Base-by-base conservation (phyloP, 2,329 filamentous ascomycete genomes). In the Colletotrichum magnum region DNA sequence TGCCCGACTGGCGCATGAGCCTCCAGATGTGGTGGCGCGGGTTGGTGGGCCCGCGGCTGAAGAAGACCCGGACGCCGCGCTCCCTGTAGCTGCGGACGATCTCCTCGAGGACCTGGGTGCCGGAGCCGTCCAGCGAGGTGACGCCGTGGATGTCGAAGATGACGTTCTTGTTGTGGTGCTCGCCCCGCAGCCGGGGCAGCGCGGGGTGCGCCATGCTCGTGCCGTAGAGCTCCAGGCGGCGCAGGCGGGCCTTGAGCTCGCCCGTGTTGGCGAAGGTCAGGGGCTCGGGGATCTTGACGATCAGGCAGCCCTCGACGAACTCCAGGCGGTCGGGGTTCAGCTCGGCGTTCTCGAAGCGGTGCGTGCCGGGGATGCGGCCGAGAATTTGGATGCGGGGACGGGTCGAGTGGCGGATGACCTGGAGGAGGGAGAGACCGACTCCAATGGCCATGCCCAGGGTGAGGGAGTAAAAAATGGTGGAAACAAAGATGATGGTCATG, bases 81-180 rank as follows among this genome's bases (percentile, higher is more conserved):
- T 92, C 87, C n/a, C 91, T 85, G 78, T 98, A 98, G 36, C 85
- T 87, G 56, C 90, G 85, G 16, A 99, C 94, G 73, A 98, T 98
- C 80, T 98, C 96, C 54, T 89, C 88, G 3, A 99, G 85, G 0
- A 98, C 95, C 81, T 98, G 96, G 0, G 94, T 93, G 1, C 95
- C 96, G 0, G 94, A 97, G 6, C 94, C 96, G 77, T 99, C 96
- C 75, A 99, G 90, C 32, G 92, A 93, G 0, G 95, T 97, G 3
- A 99, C 96, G n/a, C 96, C 96, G 74, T 98, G 95, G 7, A 98
- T 94, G 78, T 99, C 96, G 76, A 99, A 98, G 71, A 99, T 94
- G 79, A 99, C 87, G 77, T 97, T 98, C 74, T 90, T 89, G 78
- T 98, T 98, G 75, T 93, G 91, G 70, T 95, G 92, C n/a, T 90